A percentile compares a stretch with the other conserved stretches of the same genome.
Conservation (phyloP, 2,329 filamentous ascomycete genomes). For the Cadophora malorum region DNA sequence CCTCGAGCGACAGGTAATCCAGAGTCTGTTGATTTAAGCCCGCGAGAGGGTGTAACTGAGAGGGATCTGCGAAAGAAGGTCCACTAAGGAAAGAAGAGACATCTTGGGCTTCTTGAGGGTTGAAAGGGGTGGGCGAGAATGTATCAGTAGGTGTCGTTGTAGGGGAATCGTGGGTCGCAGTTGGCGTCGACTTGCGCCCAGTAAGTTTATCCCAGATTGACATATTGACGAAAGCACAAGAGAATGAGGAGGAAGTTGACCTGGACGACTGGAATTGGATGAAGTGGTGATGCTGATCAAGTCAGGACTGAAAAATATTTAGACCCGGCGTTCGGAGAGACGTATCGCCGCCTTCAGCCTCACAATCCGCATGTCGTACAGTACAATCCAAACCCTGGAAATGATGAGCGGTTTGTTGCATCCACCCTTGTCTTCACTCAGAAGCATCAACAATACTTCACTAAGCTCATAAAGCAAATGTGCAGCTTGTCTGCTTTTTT, state of each 20-base stretch:
- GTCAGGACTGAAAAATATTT: conserved; percentile 15
- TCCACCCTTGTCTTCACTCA: background rate
- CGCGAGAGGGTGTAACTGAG: conserved; percentile 89
- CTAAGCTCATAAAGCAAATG: no score
- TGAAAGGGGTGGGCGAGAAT: conserved; percentile 65
- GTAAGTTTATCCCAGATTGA: conserved; percentile 49
- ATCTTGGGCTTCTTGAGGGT: conserved; percentile 76
- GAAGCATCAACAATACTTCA: no score
- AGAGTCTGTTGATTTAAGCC: conserved; percentile 91
- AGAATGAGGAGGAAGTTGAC: conserved; percentile 16
- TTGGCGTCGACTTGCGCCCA: conserved; percentile 46
- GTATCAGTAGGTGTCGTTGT: conserved; percentile 47
- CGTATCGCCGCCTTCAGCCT: conserved; percentile 16
- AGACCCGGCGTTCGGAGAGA: conserved; percentile 13
- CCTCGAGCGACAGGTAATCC: conserved; percentile 94
- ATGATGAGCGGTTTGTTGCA: background rate
- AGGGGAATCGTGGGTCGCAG: conserved; percentile 31
- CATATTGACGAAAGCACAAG: conserved; percentile 40
- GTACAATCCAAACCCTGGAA: background rate
- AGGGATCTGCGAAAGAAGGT: conserved; percentile 81
- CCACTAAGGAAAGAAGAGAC: conserved; percentile 85
- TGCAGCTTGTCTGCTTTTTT: no score
- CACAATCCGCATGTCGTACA: background rate
- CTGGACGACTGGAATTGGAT: background rate
- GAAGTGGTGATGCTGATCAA: conserved; percentile 9